Evolutionary conservation across 495 filamentous ascomycete species (phyloP), one percentile per base, ranked within the genome.

Genomic region (Xylaria bambusicola): DNA sequence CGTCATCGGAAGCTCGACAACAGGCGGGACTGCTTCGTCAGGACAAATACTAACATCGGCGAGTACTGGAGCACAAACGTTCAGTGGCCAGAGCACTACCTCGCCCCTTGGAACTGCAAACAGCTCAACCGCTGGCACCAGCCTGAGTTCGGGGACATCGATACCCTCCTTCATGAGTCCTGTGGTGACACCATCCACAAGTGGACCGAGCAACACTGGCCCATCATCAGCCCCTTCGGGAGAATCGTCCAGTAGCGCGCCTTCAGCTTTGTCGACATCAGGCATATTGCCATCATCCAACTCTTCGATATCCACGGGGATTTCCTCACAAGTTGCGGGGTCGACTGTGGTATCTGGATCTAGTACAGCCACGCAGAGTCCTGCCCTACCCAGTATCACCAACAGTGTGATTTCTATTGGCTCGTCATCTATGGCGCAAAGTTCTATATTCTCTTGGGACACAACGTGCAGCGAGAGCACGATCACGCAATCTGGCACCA

Each of bases 381-480:
- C 50, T 55, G 35, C 63, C n/a, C 18, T 44, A 5, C 58, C 64
- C 24, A 44, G 12, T 33, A 13, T 26, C 6, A 26, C 10, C 15
- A 40, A 18, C 17, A 33, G 29, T 10, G 5, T 40, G 45, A 41
- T 31, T 17, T 27, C 44, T 6, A 52, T 9, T 46, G 48, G 56
- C 13, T 12, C 38, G 12, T 13, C 63, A 23, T 62, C 58, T 6
- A 63, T 61, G 21, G 61, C 56, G 58, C 18, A 29, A 55, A 50
- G 55, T 26, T 58, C 62, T 3, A 54, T 61, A 12, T 61, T 59
- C 17, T 52, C 59, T 36, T 62, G 58, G 35, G 66, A 68, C n/a
- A 61, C 68, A 31, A 68, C 65, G 17, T 71, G 68, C 44, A 65
- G 61, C 12, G 68, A 71, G 50, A 71, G 58, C 53, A 68, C 63